Percentiles rank a stretch among this genome's conserved stretches.
phyloP scores from a whole-genome alignment of 2,329 filamentous ascomycete genomes.

The Cladosporium sp. region DNA sequence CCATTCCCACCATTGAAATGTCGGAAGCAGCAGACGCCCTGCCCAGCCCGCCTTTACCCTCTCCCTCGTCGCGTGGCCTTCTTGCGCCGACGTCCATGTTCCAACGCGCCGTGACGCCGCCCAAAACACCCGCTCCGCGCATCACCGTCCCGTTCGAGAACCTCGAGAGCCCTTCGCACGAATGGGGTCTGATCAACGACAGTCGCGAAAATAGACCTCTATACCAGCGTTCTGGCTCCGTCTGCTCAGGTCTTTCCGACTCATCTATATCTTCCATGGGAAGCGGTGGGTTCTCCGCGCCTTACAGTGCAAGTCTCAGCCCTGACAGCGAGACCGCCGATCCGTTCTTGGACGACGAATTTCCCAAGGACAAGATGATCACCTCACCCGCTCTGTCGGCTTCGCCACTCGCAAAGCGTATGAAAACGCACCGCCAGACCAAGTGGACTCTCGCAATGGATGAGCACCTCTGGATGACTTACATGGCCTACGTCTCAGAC shows the following conservation, averaged over 20 bases:
- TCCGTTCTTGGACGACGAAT: slow-evolving; percentile 43
- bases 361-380: slow-evolving; percentile 22
- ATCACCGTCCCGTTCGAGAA: slow-evolving; percentile 22
- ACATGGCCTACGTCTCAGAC: slow-evolving; percentile 62
- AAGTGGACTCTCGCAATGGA: slow-evolving; percentile 62
- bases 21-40: slow-evolving; percentile 33
- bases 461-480: slow-evolving; percentile 62
- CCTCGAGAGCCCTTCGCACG: slow-evolving; percentile 21
- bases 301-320: slow-evolving; percentile 50
- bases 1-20: slow-evolving; percentile 49
- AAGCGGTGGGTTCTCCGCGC: slow-evolving; percentile 45
- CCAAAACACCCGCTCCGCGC: slow-evolving; percentile 45
- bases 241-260: slow-evolving; percentile 57
- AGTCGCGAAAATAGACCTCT: slow-evolving; percentile 20
- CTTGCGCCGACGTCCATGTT: slow-evolving; percentile 39
- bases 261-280: slow-evolving; percentile 59
- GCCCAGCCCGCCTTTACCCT: slow-evolving; percentile 27
- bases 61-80: slow-evolving; percentile 33
- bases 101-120: slow-evolving; percentile 41
- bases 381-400: slow-evolving; percentile 22
- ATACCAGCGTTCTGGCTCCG: slow-evolving; percentile 53
- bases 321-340: slow-evolving; percentile 56
- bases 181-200: slow-evolving; percentile 31
- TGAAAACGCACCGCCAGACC: slow-evolving; percentile 38
- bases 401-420: slow-evolving; percentile 36